Evolutionary conservation across 2,329 filamentous ascomycete species (phyloP), one percentile per base, ranked within the genome.

Genomic region (Fusarium dimerum): DNA sequence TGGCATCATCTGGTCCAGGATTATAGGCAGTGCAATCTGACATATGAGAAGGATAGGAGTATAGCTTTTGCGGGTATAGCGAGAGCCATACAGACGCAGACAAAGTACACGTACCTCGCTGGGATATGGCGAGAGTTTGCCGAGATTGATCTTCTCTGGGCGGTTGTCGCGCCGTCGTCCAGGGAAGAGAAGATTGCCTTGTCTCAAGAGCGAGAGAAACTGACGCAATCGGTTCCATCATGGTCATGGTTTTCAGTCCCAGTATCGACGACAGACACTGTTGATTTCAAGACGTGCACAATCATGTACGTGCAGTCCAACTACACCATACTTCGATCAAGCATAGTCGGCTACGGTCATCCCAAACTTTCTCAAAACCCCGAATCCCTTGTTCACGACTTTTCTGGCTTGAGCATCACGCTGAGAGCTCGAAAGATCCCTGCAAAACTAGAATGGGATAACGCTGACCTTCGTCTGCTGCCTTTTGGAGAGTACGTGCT

Each of bases 201-300:
- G 26, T 10, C 32, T 3, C 0, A 38, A 29, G 11, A 48, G n/a
- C 20, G 20, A 5, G 4, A 32, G 3, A 29, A 47, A n/a, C 41
- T 41, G 40, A 38, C 2, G 6, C 8, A 30, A 20, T n/a, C 12
- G 2, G 34, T 40, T 29, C 50, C 50, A 6, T 47, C 40, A 10
- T 55, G 53, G 53, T 53, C 50, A 8, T 55, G 47, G 50, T 50
- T 55, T 38, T 44, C 50, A 6, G 53, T 55, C 1, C 53, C 53
- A 5, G 15, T 15, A 18, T 6, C 43, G 36, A 2, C 12, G 36
- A 16, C n/a, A 13, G 50, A 55, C 20, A 50, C 50, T 2, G 39
- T 55, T 5, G 46, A 47, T 43, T 55, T 49, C n/a, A 46, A 43
- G 15, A 44, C 52, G 3, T 32, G 45, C 30, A n/a, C 43, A 1